phyloP scores from a whole-genome alignment of 1,139 yeast genomes.

The Eremothecium cymbalariae region DNA sequence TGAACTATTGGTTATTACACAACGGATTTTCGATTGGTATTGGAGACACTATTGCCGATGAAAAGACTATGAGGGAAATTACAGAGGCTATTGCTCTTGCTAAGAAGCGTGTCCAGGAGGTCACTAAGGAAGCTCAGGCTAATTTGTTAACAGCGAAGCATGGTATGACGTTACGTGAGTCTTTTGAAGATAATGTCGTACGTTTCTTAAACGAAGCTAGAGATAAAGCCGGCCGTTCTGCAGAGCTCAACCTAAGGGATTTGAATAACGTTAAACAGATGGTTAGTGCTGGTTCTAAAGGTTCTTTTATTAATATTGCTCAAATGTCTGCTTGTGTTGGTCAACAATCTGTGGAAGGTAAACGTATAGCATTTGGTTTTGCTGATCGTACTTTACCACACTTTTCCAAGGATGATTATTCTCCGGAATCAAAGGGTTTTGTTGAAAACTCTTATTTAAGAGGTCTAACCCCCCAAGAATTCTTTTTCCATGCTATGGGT shows the following conservation, averaged over 20 bases:
- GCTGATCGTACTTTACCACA: conserved; percentile 95
- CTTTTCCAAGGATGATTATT: conserved; percentile 94
- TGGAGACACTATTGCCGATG: conserved; percentile 98
- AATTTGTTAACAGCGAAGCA: conserved; percentile 89
- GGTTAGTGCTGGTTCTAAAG: conserved; percentile 99
- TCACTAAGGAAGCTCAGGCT: conserved; percentile 83
- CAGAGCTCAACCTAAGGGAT: conserved; percentile 92
- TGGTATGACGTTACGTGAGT: conserved; percentile 98
- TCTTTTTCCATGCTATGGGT: conserved; percentile 99
- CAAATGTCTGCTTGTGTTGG: conserved; percentile 99
- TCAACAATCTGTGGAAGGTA: conserved; percentile 99
- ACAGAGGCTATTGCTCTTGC: conserved; percentile 91
- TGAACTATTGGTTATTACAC: conserved; percentile 92
- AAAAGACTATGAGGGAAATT: conserved; percentile 88
- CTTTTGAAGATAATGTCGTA: conserved; percentile 95
- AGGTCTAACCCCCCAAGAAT: conserved; percentile 98
- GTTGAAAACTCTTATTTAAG: conserved; percentile 95
- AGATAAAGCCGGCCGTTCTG: conserved; percentile 98
- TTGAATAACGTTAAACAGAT: conserved; percentile 94
- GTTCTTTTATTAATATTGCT: conserved; percentile 96
- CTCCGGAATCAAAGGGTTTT: conserved; percentile 97
- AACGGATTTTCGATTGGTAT: conserved; percentile 98
- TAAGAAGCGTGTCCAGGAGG: conserved; percentile 85
- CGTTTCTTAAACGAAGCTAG: conserved; percentile 96
- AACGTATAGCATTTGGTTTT: conserved; percentile 97